These are phyloP conservation scores for Schizosaccharomyces japonicus DNA, from an alignment of 805 yeast genomes.

Conservation along the genomic window DNA sequence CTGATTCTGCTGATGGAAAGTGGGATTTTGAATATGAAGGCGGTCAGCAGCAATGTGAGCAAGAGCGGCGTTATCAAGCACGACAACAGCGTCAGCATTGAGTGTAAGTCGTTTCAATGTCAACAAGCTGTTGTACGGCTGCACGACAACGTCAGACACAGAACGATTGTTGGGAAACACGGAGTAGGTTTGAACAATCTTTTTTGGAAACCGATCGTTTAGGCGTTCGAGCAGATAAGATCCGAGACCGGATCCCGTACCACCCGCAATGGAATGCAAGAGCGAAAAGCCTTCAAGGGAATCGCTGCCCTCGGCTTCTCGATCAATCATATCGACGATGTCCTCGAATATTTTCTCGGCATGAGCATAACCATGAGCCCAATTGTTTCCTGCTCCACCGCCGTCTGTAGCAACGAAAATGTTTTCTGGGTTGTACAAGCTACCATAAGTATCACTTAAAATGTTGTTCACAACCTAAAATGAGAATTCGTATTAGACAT, in stretches of 20 bases:
- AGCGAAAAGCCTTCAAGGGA: slow-evolving; percentile 74
- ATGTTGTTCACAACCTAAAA: slow-evolving; percentile 40
- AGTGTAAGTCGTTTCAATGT: slow-evolving; percentile 64
- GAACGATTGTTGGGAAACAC: slow-evolving; percentile 62
- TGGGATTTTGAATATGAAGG: slow-evolving; percentile 32
- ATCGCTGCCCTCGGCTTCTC: slow-evolving; percentile 78
- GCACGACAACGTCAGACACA: slow-evolving; percentile 89
- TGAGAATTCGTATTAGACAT: too few relatives aligned
- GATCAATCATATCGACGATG: slow-evolving; percentile 60
- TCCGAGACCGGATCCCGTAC: slow-evolving; percentile 94
- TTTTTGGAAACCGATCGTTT: slow-evolving; percentile 62
- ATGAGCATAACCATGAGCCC: slow-evolving; percentile 73
- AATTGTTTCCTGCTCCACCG: slow-evolving; percentile 85
- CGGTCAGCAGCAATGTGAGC: slow-evolving; percentile 43
- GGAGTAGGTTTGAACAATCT: slow-evolving; percentile 60
- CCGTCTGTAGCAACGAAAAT: slow-evolving; percentile 59
- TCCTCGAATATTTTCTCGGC: slow-evolving; percentile 48
- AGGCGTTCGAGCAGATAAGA: slow-evolving; percentile 54
- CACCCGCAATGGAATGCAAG: slow-evolving; percentile 90
- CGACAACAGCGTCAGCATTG: slow-evolving; percentile 65
- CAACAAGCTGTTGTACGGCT: slow-evolving; percentile 75
- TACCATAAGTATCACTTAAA: slow-evolving; percentile 24
- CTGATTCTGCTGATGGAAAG: slow-evolving; percentile 61
- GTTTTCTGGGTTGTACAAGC: slow-evolving; percentile 64
- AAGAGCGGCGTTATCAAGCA: slow-evolving; percentile 74